Evolutionary conservation across 176 grass and related monocot genomes (phyloP), one percentile per base, ranked within the genome.

Genomic region (Microstegium vimineum): DNA sequence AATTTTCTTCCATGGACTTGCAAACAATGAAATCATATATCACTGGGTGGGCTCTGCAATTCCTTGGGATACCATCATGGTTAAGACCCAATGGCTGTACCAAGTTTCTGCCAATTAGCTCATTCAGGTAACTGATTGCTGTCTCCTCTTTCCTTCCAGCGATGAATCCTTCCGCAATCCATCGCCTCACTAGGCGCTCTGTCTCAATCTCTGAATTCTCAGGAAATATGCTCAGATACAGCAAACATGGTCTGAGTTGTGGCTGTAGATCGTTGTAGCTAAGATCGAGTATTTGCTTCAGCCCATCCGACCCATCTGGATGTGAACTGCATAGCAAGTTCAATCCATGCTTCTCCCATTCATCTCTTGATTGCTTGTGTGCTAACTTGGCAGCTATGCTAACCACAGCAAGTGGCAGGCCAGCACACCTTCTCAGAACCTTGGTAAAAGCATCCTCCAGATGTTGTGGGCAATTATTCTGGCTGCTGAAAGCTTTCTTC

Each of bases 1-100:
- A 87, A 28, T 90, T 87, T 10, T 87, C 88, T 68, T 87, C 77
- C 25, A 73, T 67, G 49, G 88, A 83, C 56, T 83, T 90, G 64
- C 32, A 47, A 35, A 83, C 52, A 64, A 90, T 74, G 43, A 90
- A 82, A 54, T 87, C 79, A 18, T 87, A 74, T 40, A 90, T 83
- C 38, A 90, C 66, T 27, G 70, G 71, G 60, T 90, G 88, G 65
- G 87, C 73, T 57, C 1, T 60, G 57, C 74, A 90, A 33, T 15
- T 1, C 25, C 74, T 79, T 56, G 73, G 37, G 34, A 37, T 47
- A 36, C 33, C 62, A 51, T 79, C 62, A 74, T 69, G n/a, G 22
- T 74, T 69, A 31, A 83, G 60, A 26, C 31, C 38, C 36, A 56
- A 41, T 54, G 79, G 59, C 6, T 60, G 66, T 33, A 90, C 40